Conservation (phyloP, 179 eudicot genomes). For the Patellifolia procumbens region DNA sequence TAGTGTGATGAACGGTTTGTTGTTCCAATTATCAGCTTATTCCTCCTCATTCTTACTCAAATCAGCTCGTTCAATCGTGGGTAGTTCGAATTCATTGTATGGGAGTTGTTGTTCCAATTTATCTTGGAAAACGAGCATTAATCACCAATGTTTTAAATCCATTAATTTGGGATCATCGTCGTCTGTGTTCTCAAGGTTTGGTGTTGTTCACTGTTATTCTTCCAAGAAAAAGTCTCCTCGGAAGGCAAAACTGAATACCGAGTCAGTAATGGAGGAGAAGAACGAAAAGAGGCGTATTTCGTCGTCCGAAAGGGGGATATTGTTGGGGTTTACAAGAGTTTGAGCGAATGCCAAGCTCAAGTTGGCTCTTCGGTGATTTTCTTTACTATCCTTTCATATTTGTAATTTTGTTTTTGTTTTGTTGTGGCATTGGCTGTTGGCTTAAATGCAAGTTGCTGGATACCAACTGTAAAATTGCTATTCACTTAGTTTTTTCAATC, state of each 20-base stretch:
- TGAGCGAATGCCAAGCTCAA: conserved; percentile 88
- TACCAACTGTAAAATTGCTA: neutral
- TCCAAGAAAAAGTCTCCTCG: conserved; percentile 39
- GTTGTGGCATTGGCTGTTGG: neutral
- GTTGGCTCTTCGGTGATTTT: conserved; percentile 71
- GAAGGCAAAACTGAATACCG: conserved; percentile 32
- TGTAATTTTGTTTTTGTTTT: neutral
- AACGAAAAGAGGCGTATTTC: conserved; percentile 60
- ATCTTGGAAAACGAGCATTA: conserved; percentile 33
- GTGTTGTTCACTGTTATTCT: conserved; percentile 45
- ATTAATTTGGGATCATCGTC: conserved; percentile 28
- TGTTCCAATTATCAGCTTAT: conserved; percentile 31
- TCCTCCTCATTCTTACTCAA: conserved; percentile 27
- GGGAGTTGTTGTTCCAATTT: conserved; percentile 24
- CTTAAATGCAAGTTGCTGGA: neutral
- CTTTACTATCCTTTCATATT: neutral
- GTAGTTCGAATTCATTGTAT: conserved; percentile 20
- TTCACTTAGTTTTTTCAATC: no score
- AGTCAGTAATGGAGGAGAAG: conserved; percentile 42
- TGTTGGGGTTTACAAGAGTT: conserved; percentile 75
- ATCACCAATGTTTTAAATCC: conserved; percentile 27
- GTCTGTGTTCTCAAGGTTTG: conserved; percentile 38
- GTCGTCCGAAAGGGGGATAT: conserved; percentile 89
- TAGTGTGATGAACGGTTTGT: conserved; percentile 38
- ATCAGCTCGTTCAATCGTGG: conserved; percentile 31